phyloP scores from a whole-genome alignment of 2,329 filamentous ascomycete genomes.

The Clonostachys rosea region DNA sequence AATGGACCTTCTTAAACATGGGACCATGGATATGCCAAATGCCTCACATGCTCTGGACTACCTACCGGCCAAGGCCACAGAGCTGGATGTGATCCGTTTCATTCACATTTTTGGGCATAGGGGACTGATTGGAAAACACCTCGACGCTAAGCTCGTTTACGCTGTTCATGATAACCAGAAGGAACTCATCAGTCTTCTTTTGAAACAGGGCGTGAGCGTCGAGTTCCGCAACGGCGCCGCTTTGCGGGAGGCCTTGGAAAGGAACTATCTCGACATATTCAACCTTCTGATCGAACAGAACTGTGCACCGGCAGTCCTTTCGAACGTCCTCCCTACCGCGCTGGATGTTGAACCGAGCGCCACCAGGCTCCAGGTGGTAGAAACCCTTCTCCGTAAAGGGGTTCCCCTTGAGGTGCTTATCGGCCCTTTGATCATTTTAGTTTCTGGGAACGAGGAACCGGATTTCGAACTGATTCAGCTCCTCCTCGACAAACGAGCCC shows the following conservation, averaged over 20 bases:
- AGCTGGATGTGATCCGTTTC: too few relatives aligned
- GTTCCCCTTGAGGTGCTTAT: background rate
- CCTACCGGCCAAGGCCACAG: too few relatives aligned
- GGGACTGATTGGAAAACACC: background rate
- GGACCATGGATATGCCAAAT: too few relatives aligned
- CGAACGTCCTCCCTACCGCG: background rate
- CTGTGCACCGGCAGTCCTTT: too few relatives aligned
- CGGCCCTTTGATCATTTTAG: too few relatives aligned
- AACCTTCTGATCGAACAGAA: background rate
- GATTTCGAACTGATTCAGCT: too few relatives aligned
- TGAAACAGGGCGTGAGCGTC: background rate
- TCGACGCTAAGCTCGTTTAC: background rate
- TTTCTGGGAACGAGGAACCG: too few relatives aligned
- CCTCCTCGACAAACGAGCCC: too few relatives aligned
- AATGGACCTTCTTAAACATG: too few relatives aligned
- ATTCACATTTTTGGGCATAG: too few relatives aligned
- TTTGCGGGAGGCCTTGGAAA: background rate
- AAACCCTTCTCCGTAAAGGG: background rate
- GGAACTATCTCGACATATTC: background rate
- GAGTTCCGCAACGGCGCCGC: background rate
- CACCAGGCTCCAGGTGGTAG: background rate
- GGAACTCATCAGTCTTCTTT: background rate
- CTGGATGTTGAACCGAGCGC: background rate
- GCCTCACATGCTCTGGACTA: too few relatives aligned
- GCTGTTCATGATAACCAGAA: background rate